Evolutionary conservation across 305 asterid species (phyloP).

Genomic region (Fraxinus angustifolia): DNA sequence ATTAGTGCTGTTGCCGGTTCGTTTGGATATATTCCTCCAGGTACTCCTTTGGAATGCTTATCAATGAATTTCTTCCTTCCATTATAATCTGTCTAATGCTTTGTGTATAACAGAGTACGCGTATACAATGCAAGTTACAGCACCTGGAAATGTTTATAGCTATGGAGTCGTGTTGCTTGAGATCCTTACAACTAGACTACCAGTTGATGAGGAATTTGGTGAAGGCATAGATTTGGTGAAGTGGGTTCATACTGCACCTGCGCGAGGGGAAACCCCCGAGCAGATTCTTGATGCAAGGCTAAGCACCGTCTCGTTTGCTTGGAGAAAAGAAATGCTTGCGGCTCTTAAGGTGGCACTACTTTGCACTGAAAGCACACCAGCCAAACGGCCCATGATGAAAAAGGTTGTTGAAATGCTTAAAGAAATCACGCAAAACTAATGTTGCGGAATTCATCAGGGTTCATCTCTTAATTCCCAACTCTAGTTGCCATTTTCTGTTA

Average conservation of each 20-base stretch:
- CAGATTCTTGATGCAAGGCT: conserved; percentile 90
- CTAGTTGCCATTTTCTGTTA: background rate
- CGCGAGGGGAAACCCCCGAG: conserved; percentile 93
- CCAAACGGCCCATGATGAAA: conserved; percentile 92
- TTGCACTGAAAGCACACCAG: conserved; percentile 87
- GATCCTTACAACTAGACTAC: conserved; percentile 72
- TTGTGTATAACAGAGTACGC: conserved; percentile 64
- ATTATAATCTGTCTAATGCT: background rate
- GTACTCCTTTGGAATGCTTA: conserved; percentile 31
- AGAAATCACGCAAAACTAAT: conserved; percentile 50
- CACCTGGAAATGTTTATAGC: conserved; percentile 94
- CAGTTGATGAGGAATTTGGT: conserved; percentile 91
- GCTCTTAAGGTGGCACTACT: conserved; percentile 72
- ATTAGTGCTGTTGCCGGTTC: conserved; percentile 99
- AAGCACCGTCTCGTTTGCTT: conserved; percentile 80
- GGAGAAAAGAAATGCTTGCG: conserved; percentile 85
- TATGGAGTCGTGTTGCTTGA: conserved; percentile 91
- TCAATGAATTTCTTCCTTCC: background rate
- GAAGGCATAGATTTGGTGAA: conserved; percentile 97
- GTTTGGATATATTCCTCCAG: conserved; percentile 98
- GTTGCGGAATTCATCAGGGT: background rate
- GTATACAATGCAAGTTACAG: conserved; percentile 97
- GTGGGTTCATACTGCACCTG: conserved; percentile 89
- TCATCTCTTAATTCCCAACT: conserved; percentile 1
- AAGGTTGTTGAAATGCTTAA: conserved; percentile 85